These are phyloP conservation scores for Calonectria hongkongensis DNA, from an alignment of 2,329 filamentous ascomycete genomes.

Conservation along the genomic window DNA sequence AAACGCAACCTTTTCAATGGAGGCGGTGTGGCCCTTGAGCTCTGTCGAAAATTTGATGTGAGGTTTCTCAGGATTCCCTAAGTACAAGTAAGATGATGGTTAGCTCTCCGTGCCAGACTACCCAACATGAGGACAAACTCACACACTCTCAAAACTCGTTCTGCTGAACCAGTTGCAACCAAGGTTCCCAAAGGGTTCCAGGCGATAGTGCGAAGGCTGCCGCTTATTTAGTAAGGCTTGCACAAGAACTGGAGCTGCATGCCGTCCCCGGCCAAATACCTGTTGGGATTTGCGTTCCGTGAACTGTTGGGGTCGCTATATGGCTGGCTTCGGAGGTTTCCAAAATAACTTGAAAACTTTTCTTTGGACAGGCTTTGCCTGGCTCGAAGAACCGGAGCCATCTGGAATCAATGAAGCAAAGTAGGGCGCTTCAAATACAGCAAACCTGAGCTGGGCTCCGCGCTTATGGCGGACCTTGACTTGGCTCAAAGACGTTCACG, in stretches of 20 bases:
- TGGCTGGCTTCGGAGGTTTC: conserved; percentile 79
- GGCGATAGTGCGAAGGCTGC: conserved; percentile 84
- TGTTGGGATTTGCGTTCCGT: conserved; percentile 72
- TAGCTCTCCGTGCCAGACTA: neutral
- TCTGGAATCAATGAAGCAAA: conserved; percentile 45
- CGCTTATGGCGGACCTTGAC: conserved; percentile 12
- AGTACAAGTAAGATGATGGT: conserved; percentile 14
- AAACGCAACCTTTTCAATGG: conserved; percentile 85
- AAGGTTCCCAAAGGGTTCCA: conserved; percentile 92
- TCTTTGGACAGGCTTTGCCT: conserved; percentile 80
- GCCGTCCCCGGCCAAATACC: conserved; percentile 65
- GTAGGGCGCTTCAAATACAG: neutral
- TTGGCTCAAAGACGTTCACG: conserved; percentile 3
- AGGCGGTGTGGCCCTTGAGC: conserved; percentile 78
- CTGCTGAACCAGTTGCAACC: conserved; percentile 86
- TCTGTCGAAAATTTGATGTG: conserved; percentile 85
- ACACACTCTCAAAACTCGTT: conserved; percentile 85
- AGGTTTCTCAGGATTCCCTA: conserved; percentile 85
- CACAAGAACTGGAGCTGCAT: conserved; percentile 19
- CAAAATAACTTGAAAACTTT: conserved; percentile 80
- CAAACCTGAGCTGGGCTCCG: neutral
- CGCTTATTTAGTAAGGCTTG: conserved; percentile 39
- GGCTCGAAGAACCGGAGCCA: conserved; percentile 66
- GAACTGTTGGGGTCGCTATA: conserved; percentile 79
- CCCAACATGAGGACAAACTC: conserved; percentile 55